A percentile compares a stretch with the other conserved stretches of the same genome.
These are phyloP conservation scores for Stenogyne calaminthoides DNA, from an alignment of 305 asterid genomes.

Conservation along the genomic window DNA sequence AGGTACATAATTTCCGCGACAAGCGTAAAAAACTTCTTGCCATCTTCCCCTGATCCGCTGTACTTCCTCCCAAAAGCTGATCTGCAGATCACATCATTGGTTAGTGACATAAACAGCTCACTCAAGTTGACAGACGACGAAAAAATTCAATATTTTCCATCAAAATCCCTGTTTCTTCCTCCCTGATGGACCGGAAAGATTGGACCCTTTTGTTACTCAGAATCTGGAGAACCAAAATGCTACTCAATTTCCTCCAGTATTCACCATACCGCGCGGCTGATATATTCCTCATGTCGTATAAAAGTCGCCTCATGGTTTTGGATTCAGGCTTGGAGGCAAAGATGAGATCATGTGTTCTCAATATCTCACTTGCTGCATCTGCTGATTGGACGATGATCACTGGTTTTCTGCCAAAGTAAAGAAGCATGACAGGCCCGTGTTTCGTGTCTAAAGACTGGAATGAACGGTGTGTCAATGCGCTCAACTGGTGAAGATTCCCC, in stretches of 20 bases:
- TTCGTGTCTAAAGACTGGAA: constrained; percentile 26
- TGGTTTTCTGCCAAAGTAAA: too few species aligned
- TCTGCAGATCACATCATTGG: constrained; percentile 41
- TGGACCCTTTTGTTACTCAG: constrained; percentile 31
- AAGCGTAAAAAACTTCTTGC: too few species aligned
- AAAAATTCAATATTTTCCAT: constrained; percentile 11
- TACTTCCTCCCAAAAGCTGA: too few species aligned
- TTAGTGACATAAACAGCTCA: constrained; percentile 29
- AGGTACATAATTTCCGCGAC: too few species aligned
- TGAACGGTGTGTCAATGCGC: constrained; percentile 35
- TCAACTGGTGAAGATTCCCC: constrained; percentile 41
- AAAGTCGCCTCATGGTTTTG: too few species aligned
- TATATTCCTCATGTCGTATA: too few species aligned
- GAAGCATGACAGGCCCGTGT: too few species aligned
- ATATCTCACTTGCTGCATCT: too few species aligned
- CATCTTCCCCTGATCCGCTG: too few species aligned
- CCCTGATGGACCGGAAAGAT: constrained; percentile 23
- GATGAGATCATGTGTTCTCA: too few species aligned
- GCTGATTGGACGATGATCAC: too few species aligned
- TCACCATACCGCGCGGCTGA: constrained; percentile 32
- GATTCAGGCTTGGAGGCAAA: too few species aligned
- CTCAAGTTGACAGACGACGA: constrained; percentile 33
- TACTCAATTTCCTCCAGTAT: constrained; percentile 19
- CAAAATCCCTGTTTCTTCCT: constrained; percentile 28
- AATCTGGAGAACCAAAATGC: constrained; percentile 28